Percentiles rank a stretch among this genome's conserved stretches.
phyloP scores from a whole-genome alignment of 78 protist genomes.

The Ministeria vibrans region DNA sequence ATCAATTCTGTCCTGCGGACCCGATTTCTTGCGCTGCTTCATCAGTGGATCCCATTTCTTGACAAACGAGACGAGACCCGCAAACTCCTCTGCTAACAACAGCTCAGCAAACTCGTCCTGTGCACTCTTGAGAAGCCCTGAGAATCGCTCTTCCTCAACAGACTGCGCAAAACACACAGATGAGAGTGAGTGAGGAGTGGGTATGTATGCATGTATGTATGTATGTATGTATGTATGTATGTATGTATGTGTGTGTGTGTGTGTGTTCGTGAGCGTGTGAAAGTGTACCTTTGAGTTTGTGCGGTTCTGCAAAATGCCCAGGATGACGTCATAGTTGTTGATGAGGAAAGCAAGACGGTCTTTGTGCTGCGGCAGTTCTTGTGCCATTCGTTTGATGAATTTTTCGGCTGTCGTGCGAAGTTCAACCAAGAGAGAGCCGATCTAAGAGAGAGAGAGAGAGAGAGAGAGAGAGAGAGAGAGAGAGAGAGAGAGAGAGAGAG shows the following conservation, averaged over 20 bases:
- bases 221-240: background rate
- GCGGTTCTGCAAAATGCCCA: background rate
- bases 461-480: too few species aligned
- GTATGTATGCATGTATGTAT: background rate
- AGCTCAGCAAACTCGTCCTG: background rate
- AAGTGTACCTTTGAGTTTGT: too few species aligned
- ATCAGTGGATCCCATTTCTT: background rate
- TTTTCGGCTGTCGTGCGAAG: background rate
- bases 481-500: too few species aligned
- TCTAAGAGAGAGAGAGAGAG: too few species aligned
- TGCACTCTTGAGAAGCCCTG: background rate
- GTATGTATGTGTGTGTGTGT: background rate
- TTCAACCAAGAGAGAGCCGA: background rate
- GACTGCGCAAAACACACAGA: background rate
- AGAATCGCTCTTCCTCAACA: background rate
- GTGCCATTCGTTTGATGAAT: background rate
- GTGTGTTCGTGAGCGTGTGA: background rate
- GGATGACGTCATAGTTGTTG: constrained; percentile 28
- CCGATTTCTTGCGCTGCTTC: too few species aligned
- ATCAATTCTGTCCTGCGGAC: too few species aligned
- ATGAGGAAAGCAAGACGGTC: constrained; percentile 8
- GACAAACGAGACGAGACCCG: background rate
- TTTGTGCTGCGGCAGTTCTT: background rate
- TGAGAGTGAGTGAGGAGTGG: background rate
- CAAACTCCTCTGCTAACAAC: background rate